A percentile compares a stretch with the other conserved stretches of the same genome.
phyloP scores from a whole-genome alignment of 1,284 basidiomycete genomes.

The Cystobasidiaceae sp. region DNA sequence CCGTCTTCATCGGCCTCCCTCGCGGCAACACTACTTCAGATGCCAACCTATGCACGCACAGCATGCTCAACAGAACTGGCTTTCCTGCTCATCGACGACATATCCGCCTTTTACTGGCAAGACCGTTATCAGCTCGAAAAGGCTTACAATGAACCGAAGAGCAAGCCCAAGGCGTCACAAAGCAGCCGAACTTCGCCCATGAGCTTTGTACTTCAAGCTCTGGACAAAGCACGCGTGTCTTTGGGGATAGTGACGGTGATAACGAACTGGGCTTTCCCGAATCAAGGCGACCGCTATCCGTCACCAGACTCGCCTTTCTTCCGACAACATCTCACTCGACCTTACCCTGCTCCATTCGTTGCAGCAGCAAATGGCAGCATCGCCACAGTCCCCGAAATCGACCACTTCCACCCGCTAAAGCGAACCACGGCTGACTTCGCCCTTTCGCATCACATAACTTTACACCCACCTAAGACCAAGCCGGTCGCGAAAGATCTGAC shows the following conservation, averaged over 20 bases:
- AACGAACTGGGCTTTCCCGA: conserved; percentile 57
- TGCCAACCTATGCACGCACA: conserved; percentile 52
- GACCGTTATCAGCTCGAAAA: conserved; percentile 64
- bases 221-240: conserved; percentile 54
- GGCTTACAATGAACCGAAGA: conserved; percentile 33
- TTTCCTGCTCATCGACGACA: conserved; percentile 57
- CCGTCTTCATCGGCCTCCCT: conserved; percentile 63
- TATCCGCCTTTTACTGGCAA: conserved; percentile 68
- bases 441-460: conserved; percentile 54
- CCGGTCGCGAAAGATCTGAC: background rate
- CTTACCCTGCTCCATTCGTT: conserved; percentile 31
- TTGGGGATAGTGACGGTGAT: conserved; percentile 56
- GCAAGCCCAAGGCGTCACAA: conserved; percentile 32
- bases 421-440: conserved; percentile 29
- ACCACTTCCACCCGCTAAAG: conserved; percentile 3
- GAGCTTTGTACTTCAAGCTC: conserved; percentile 52
- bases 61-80: conserved; percentile 49
- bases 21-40: conserved; percentile 58
- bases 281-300: conserved; percentile 49
- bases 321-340: conserved; percentile 49
- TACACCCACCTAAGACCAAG: conserved; percentile 38
- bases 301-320: conserved; percentile 54
- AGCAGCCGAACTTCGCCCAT: conserved; percentile 47
- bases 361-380: background rate
- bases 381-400: background rate